Evolutionary conservation across 805 yeast species (phyloP).

Genomic region (Yarrowia divulgata): DNA sequence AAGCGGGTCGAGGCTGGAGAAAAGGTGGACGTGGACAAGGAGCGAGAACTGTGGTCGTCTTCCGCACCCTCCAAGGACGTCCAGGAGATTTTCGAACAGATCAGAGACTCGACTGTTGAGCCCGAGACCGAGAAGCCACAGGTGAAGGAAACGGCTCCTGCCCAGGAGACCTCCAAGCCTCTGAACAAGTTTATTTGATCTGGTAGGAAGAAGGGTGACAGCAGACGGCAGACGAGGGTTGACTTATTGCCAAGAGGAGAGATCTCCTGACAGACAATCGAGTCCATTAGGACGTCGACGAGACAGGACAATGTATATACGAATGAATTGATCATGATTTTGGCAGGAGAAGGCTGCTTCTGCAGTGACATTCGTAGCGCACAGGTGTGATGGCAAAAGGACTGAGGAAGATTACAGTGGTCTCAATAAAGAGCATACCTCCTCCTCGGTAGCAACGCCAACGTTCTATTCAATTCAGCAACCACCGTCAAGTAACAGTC

Average conservation of each 20-base stretch:
- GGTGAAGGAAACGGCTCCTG: neutral
- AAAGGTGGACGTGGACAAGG: constrained; percentile 55
- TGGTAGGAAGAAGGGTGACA: neutral
- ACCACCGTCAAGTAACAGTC: too few relatives aligned
- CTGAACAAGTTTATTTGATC: constrained; percentile 14
- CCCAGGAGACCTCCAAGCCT: constrained; percentile 17
- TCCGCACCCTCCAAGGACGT: constrained; percentile 31
- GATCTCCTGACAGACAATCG: too few relatives aligned
- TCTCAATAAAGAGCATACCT: too few relatives aligned
- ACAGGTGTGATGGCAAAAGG: too few relatives aligned
- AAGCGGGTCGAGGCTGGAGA: constrained; percentile 53
- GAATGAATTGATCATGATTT: neutral
- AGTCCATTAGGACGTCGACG: neutral
- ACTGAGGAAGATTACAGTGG: too few relatives aligned
- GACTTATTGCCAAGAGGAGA: too few relatives aligned
- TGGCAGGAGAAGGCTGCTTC: too few relatives aligned
- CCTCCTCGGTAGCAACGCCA: too few relatives aligned
- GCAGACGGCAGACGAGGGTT: too few relatives aligned
- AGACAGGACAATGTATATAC: neutral
- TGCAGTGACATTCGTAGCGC: too few relatives aligned
- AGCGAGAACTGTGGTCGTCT: constrained; percentile 48
- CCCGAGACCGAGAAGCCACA: neutral
- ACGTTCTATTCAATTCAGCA: too few relatives aligned
- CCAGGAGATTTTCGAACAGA: constrained; percentile 27
- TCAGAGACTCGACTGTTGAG: constrained; percentile 30